Evolutionary conservation across 257 asterid species (phyloP).

Genomic region (Fraxinus pennsylvanica): DNA sequence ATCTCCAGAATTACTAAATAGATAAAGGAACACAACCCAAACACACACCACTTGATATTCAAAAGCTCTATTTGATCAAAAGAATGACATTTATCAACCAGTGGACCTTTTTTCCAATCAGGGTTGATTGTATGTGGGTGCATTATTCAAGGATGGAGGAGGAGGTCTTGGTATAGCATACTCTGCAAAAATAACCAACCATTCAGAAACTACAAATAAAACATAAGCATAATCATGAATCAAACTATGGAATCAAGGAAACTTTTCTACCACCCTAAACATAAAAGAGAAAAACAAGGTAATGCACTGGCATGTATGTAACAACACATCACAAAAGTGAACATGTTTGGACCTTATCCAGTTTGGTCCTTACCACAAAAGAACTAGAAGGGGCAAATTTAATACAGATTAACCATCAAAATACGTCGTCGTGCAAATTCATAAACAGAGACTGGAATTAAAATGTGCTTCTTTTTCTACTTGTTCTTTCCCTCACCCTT

Average conservation of each 20-base stretch:
- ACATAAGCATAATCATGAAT: background rate
- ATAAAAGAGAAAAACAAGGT: background rate
- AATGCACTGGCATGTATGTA: background rate
- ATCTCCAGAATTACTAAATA: background rate
- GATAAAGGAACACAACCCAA: background rate
- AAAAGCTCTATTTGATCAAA: slow-evolving; percentile 7
- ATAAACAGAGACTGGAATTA: background rate
- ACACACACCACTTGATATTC: background rate
- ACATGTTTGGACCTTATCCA: background rate
- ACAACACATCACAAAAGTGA: background rate
- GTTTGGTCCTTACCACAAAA: too few species aligned
- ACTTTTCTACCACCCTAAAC: background rate
- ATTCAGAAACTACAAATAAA: slow-evolving; percentile 52
- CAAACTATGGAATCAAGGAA: background rate
- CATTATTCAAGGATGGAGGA: slow-evolving; percentile 33
- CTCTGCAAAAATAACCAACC: slow-evolving; percentile 71
- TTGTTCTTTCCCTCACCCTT: too few species aligned
- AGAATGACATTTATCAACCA: background rate
- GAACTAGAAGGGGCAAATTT: background rate
- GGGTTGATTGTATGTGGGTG: slow-evolving; percentile 26
- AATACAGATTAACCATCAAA: background rate
- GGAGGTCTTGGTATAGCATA: slow-evolving; percentile 59
- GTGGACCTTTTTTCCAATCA: background rate
- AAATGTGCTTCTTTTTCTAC: background rate
- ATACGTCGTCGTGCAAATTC: background rate